Evolutionary conservation across 1,284 basidiomycete genomes (phyloP).

Genomic region (Exobasidium cylindrosporum): DNA sequence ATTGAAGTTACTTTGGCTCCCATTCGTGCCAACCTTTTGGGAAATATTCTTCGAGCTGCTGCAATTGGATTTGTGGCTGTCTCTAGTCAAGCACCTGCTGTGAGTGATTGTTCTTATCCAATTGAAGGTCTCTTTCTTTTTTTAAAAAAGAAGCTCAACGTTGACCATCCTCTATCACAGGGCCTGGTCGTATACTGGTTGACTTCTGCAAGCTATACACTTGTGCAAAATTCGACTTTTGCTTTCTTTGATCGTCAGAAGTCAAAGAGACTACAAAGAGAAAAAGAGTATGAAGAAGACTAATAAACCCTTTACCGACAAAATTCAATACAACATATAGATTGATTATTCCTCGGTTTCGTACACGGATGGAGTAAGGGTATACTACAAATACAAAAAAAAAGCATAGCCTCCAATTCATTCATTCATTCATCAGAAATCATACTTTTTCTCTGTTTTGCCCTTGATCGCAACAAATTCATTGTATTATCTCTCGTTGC

Average conservation of each 20-base stretch:
- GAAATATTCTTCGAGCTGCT: slow-evolving; percentile 64
- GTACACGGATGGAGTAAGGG: no score
- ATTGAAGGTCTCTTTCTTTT: slow-evolving; percentile 1
- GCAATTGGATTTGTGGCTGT: slow-evolving; percentile 72
- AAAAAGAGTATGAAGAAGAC: no score
- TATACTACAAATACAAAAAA: background rate
- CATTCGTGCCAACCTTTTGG: slow-evolving; percentile 61
- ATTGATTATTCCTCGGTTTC: no score
- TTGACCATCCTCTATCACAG: no score
- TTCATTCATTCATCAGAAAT: background rate
- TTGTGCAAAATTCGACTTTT: slow-evolving; percentile 73
- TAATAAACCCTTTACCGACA: no score
- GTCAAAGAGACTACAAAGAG: no score
- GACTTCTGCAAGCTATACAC: slow-evolving; percentile 73
- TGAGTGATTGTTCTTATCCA: slow-evolving; percentile 59
- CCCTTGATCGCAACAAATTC: no score
- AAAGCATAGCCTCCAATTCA: background rate
- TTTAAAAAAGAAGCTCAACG: background rate
- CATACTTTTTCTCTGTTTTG: background rate
- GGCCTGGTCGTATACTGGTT: slow-evolving; percentile 78
- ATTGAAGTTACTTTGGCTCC: slow-evolving; percentile 20
- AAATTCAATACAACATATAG: no score
- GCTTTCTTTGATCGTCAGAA: slow-evolving; percentile 18
- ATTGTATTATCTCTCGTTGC: no score
- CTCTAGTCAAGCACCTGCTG: slow-evolving; percentile 74